phyloP scores from a whole-genome alignment of 129 eudicot species.

The Logfia minima region DNA sequence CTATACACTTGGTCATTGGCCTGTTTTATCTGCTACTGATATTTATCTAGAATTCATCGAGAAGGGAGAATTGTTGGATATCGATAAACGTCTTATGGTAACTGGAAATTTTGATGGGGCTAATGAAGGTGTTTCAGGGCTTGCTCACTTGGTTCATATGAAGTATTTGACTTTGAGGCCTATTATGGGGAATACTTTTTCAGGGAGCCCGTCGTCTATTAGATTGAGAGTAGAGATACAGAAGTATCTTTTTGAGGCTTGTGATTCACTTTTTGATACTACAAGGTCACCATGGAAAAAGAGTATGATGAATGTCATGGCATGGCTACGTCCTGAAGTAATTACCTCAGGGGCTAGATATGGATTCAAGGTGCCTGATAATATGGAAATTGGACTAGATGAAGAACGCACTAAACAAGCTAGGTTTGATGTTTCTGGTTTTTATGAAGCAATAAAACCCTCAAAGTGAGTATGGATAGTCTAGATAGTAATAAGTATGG shows the following conservation, averaged over 20 bases:
- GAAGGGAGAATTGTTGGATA: slow-evolving; percentile 38
- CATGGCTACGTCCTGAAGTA: slow-evolving; percentile 94
- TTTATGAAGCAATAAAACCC: slow-evolving; percentile 95
- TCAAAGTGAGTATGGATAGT: slow-evolving; percentile 71
- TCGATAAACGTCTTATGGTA: slow-evolving; percentile 48
- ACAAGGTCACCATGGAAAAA: slow-evolving; percentile 72
- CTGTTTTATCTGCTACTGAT: slow-evolving; percentile 48
- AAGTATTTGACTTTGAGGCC: slow-evolving; percentile 78
- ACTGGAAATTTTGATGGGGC: slow-evolving; percentile 79
- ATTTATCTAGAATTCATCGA: slow-evolving; percentile 53
- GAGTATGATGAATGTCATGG: slow-evolving; percentile 89
- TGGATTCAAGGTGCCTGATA: slow-evolving; percentile 41
- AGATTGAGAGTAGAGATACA: slow-evolving; percentile 73
- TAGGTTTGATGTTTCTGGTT: slow-evolving; percentile 69
- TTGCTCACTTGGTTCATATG: slow-evolving; percentile 69
- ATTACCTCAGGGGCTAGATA: slow-evolving; percentile 82
- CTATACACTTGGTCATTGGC: slow-evolving; percentile 55
- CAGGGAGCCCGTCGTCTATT: slow-evolving; percentile 44
- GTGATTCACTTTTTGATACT: slow-evolving; percentile 67
- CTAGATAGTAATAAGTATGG: slow-evolving; percentile 1
- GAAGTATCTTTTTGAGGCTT: slow-evolving; percentile 57
- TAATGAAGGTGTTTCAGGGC: slow-evolving; percentile 81
- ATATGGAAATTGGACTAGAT: slow-evolving; percentile 42
- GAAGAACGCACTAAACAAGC: slow-evolving; percentile 43
- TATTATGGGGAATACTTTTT: slow-evolving; percentile 34